Base-by-base conservation (phyloP, 306 rosid species). In the Malus orientalis region DNA sequence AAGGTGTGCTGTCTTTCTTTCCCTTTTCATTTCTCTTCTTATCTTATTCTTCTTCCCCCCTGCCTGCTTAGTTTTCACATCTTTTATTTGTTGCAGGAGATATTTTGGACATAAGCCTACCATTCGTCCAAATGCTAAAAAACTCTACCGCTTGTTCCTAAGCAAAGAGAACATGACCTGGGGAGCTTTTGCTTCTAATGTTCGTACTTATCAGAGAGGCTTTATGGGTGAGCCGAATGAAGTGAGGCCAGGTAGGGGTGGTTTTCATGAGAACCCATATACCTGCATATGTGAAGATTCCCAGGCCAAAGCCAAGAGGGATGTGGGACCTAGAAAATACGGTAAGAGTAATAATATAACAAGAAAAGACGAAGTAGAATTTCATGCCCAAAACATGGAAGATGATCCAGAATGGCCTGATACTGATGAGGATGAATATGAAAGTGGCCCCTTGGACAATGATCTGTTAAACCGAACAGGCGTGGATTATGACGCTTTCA, bases 61-160 rank as follows among this genome's bases (percentile, higher is more conserved):
- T 72, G 23, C 69, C 22, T 45, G 57, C 79, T 75, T 51, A 78
- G 47, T 80, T 57, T 38, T 69, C 76, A 78, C 77, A 45, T 67
- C 76, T 66, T 51, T 73, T 30, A 45, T 79, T 65, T 81, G 78
- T 80, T 74, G 75, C 82, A 95, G 99, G 96, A 88, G 98, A 83
- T 96, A 92, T 86, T 91, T 88, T 74, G 98, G 98, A 69, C 99
- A 96, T 86, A 96, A 96, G 82, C 99, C 99, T 40, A 96, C 99
- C 53, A 89, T 96, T 79, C 99, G 99, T 73, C 99, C 99, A 70
- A 96, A 96, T 87, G 93, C 93, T 71, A 96, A 96, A 83, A 96
- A 96, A 70, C 90, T 92, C 42, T 92, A 88, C 65, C 85, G 91
- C 36, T 80, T 92, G 87, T 90, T 92, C 88, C 73, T 84, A 81